A percentile compares a stretch with the other conserved stretches of the same genome.
Conservation (phyloP, 345 rosid genomes). For the Populus nigra region DNA sequence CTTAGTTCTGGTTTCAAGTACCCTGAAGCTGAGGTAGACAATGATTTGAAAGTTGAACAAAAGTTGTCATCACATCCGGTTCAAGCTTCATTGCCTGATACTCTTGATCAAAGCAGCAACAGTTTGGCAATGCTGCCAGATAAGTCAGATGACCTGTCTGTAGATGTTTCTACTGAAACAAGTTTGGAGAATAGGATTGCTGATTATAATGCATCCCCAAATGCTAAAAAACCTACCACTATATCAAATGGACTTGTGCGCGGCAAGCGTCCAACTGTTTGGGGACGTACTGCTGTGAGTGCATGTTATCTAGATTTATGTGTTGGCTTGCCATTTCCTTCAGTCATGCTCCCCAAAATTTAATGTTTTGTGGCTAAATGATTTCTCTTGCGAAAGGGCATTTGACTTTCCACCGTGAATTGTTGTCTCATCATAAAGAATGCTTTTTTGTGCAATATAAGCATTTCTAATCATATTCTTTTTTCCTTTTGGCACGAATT, state of each 20-base stretch:
- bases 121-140: constrained; percentile 11
- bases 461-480: not conserved
- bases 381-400: not conserved
- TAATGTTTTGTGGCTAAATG: not conserved
- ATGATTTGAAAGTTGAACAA: constrained; percentile 27
- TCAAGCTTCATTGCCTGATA: constrained; percentile 29
- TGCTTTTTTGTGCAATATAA: not conserved
- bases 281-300: constrained; percentile 85
- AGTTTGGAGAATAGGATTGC: constrained; percentile 28
- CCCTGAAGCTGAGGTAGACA: constrained; percentile 39
- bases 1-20: constrained; percentile 36
- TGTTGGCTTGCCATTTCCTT: constrained; percentile 2
- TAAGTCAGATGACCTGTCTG: constrained; percentile 30
- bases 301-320: constrained; percentile 10
- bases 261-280: constrained; percentile 32
- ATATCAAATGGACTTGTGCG: constrained; percentile 39
- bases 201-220: constrained; percentile 24
- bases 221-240: constrained; percentile 38
- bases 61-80: constrained; percentile 35
- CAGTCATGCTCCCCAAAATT: constrained; percentile 8
- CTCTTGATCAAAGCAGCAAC: constrained; percentile 21
- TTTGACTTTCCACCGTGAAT: not conserved
- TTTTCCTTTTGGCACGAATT: constrained; percentile 10
- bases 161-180: constrained; percentile 28
- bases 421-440: constrained; percentile 4